Conservation (phyloP, 305 asterid species). For the Lippia alba region DNA sequence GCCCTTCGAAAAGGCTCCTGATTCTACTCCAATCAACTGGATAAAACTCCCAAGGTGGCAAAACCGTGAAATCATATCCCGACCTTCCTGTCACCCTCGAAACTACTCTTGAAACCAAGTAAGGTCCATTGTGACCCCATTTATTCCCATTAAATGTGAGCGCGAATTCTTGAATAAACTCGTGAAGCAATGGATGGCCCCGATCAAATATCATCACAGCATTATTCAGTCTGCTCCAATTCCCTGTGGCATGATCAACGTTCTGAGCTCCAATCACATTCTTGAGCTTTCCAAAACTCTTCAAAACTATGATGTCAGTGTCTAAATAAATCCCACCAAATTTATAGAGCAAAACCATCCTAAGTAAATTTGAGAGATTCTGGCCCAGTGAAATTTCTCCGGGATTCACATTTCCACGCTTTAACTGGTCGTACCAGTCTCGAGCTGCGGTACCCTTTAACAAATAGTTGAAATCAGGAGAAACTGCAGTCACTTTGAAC, state of each 20-base stretch:
- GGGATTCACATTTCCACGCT: slow-evolving; percentile 64
- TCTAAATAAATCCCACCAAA: slow-evolving; percentile 90
- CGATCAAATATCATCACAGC: slow-evolving; percentile 85
- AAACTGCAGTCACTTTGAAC: slow-evolving; percentile 58
- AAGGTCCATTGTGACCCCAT: slow-evolving; percentile 98
- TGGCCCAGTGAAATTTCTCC: slow-evolving; percentile 86
- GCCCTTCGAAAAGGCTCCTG: slow-evolving; percentile 64
- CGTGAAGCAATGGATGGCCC: slow-evolving; percentile 72
- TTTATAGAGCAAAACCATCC: slow-evolving; percentile 74
- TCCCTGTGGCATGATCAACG: slow-evolving; percentile 53
- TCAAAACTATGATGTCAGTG: slow-evolving; percentile 73
- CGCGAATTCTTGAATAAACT: slow-evolving; percentile 89
- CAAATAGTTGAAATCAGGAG: slow-evolving; percentile 78
- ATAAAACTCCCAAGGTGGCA: slow-evolving; percentile 80
- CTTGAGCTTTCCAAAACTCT: slow-evolving; percentile 53
- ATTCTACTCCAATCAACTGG: slow-evolving; percentile 88
- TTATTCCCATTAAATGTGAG: slow-evolving; percentile 83
- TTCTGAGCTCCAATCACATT: slow-evolving; percentile 88
- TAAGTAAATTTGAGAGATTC: slow-evolving; percentile 83
- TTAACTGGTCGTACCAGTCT: slow-evolving; percentile 63
- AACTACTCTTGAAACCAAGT: slow-evolving; percentile 88
- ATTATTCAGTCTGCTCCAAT: slow-evolving; percentile 89
- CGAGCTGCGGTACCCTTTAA: slow-evolving; percentile 72
- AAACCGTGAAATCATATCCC: slow-evolving; percentile 62
- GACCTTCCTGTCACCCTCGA: slow-evolving; percentile 54